Evolutionary conservation across 495 filamentous ascomycete species (phyloP), one percentile per base, ranked within the genome.

Genomic region (Bombardia bombarda): DNA sequence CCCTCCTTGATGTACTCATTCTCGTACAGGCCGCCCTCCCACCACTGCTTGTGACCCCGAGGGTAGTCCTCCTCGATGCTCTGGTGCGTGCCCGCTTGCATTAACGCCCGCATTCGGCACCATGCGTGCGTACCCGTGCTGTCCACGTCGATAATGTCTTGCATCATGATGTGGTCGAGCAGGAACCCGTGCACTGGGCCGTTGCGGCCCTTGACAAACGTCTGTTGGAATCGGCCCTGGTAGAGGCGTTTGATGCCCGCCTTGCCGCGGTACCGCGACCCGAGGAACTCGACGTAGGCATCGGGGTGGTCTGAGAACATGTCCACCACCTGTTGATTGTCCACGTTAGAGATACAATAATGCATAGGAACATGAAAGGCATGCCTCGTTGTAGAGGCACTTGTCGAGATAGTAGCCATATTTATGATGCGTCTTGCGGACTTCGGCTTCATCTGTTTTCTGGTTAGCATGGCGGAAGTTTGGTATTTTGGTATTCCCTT

Each of bases 321-420:
- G 38, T 74, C 66, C 25, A 67, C 63, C 6, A 72, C 69, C 69
- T 71, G 23, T 2, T 32, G 1, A 22, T 2, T n/a, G 35, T 17
- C 7, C n/a, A n/a, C n/a, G n/a, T n/a, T n/a, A n/a, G n/a, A n/a
- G n/a, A n/a, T n/a, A n/a, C n/a, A n/a, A n/a, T n/a, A n/a, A n/a
- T n/a, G n/a, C n/a, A n/a, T n/a, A n/a, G n/a, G n/a, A n/a, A n/a
- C n/a, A n/a, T n/a, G n/a, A n/a, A n/a, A 8, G 14, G 31, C 56
- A 38, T 40, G 64, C 70, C 57, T 77, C 67, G 43, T 75, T 67
- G 61, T 77, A 77, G 1, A 76, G 60, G 45, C 74, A 77, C 39
- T 77, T 77, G 59, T 77, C 74, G 32, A 77, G 66, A 49, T 77
- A 77, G 57, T 77, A 77, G 38, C 74, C 74, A 50, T 77, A 77